A percentile compares a stretch with the other conserved stretches of the same genome.
Evolutionary conservation across 805 yeast genomes (phyloP).

Genomic region (Metschnikowia shivogae): DNA sequence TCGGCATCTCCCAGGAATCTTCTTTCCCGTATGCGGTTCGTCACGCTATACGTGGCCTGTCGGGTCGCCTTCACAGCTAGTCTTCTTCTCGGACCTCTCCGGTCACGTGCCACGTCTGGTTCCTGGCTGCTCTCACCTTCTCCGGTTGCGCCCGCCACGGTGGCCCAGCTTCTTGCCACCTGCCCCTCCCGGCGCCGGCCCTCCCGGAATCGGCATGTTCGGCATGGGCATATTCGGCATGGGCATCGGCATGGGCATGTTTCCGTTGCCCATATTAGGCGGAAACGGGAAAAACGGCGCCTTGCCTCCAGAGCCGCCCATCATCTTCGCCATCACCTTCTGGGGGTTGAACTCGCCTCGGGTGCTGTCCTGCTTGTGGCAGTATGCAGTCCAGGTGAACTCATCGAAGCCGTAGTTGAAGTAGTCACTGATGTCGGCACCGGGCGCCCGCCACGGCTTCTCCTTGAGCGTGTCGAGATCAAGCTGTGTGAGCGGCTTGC

Average conservation of each 20-base stretch:
- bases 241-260: slow-evolving; percentile 25
- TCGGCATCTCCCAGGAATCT: too few relatives aligned
- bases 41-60: too few relatives aligned
- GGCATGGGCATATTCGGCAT: slow-evolving; percentile 25
- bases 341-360: slow-evolving; percentile 80
- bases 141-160: too few relatives aligned
- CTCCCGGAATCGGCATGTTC: slow-evolving; percentile 19
- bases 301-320: slow-evolving; percentile 27
- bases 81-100: too few relatives aligned
- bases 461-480: slow-evolving; percentile 79
- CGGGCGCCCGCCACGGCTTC: slow-evolving; percentile 98
- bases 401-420: slow-evolving; percentile 97
- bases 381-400: slow-evolving; percentile 90
- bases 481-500: slow-evolving; percentile 76
- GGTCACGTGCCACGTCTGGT: too few relatives aligned
- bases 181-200: too few relatives aligned
- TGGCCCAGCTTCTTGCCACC: too few relatives aligned
- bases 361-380: slow-evolving; percentile 78
- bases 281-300: slow-evolving; percentile 18
- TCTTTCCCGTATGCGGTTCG: too few relatives aligned
- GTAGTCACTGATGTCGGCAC: slow-evolving; percentile 90
- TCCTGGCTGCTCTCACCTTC: too few relatives aligned
- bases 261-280: slow-evolving; percentile 18
- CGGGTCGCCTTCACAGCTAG: too few relatives aligned
- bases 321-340: slow-evolving; percentile 64